Evolutionary conservation across 2,329 filamentous ascomycete species (phyloP).

Genomic region (Apiospora saccharicola): DNA sequence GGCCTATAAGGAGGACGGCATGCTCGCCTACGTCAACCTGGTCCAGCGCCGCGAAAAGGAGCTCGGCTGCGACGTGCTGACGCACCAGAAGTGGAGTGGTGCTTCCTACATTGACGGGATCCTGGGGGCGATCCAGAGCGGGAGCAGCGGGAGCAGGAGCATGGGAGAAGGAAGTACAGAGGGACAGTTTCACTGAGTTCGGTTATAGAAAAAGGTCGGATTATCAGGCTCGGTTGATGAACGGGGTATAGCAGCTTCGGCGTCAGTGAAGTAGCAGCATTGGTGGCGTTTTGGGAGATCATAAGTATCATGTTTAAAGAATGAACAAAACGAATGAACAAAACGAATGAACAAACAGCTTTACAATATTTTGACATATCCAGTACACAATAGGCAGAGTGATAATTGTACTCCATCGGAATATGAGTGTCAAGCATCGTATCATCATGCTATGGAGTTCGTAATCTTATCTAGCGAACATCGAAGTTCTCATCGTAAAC

Average conservation of each 20-base stretch:
- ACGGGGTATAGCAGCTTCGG: background rate
- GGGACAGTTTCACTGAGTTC: constrained; percentile 59
- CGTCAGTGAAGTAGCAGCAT: constrained; percentile 16
- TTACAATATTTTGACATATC: background rate
- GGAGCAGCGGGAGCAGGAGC: constrained; percentile 86
- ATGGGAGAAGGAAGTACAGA: constrained; percentile 98
- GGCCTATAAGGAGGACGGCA: constrained; percentile 87
- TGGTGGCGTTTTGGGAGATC: constrained; percentile 23
- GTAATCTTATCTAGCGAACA: background rate
- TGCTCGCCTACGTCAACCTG: constrained; percentile 96
- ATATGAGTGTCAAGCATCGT: background rate
- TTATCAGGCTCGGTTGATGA: background rate
- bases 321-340: too few species aligned
- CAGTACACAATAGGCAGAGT: background rate
- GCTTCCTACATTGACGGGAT: constrained; percentile 85
- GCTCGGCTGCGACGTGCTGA: constrained; percentile 87
- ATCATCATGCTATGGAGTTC: background rate
- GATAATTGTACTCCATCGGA: too few species aligned
- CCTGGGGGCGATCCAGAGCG: constrained; percentile 87
- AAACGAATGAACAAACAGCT: background rate
- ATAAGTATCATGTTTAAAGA: too few species aligned
- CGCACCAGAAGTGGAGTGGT: constrained; percentile 87
- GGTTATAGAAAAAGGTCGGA: background rate
- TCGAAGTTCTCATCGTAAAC: background rate
- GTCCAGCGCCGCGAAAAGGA: constrained; percentile 93